These are phyloP conservation scores for Phalaenopsis hybrid DNA, from an alignment of 116 monocot species.

Conservation along the genomic window DNA sequence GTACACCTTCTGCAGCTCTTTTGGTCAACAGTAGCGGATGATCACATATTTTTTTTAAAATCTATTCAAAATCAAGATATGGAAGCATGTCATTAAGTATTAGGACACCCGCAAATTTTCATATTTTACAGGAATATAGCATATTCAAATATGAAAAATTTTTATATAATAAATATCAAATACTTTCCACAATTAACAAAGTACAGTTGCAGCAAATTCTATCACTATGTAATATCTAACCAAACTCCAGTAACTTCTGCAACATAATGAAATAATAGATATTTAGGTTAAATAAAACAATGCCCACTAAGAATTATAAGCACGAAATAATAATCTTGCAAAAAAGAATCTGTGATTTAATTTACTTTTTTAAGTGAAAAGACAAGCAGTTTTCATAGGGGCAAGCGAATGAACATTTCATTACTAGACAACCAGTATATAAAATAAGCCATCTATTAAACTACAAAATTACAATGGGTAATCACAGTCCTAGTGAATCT, in stretches of 20 bases:
- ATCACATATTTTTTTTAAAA: constrained; percentile 99
- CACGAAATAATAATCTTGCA: background rate
- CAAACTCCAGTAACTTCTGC: background rate
- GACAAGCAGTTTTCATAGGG: background rate
- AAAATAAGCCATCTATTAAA: no score
- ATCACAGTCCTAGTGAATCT: no score
- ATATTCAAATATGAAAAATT: background rate
- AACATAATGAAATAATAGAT: background rate
- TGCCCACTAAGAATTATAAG: background rate
- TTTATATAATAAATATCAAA: background rate
- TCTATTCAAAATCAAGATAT: constrained; percentile 28
- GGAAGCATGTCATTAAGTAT: background rate
- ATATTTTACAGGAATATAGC: background rate
- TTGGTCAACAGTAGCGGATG: constrained; percentile 87
- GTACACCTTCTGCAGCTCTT: constrained; percentile 82
- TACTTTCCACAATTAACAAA: background rate
- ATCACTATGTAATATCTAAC: background rate
- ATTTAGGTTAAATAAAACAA: background rate
- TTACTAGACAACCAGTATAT: no score
- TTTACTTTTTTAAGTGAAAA: background rate
- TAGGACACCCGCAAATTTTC: background rate
- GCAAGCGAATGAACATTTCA: background rate
- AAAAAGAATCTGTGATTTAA: background rate
- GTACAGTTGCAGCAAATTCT: background rate
- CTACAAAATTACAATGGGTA: no score